Base-by-base conservation (phyloP, 2,329 filamentous ascomycete species). In the Cordyceps sp. region DNA sequence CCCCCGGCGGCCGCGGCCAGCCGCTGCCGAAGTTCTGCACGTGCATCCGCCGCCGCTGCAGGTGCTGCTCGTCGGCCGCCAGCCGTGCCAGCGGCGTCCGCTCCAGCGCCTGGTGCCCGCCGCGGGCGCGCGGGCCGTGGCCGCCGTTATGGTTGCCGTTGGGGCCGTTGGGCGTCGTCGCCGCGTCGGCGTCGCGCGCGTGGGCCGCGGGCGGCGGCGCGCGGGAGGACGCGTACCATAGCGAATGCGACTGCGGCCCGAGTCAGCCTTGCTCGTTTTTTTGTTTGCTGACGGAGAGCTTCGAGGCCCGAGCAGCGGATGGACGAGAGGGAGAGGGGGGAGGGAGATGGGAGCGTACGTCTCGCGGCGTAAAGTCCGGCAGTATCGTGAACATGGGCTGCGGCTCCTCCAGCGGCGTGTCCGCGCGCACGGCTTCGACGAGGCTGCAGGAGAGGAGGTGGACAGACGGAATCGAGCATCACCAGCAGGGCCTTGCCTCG, bases 1-100 rank as follows among this genome's bases (percentile, higher is more conserved):
- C 68, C 7, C 88, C 90, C 0, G 84, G 85, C 0, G 90, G 90
- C 36, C 79, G 81, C 34, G 98, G 76, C 90, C 90, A 98, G 28
- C 70, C 71, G 41, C 77, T 80, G 37, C 90, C 90, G 49, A 92
- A 94, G 46, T 85, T 81, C 30, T 79, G 72, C 20, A 96, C 78
- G 42, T 88, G 84, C 30, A 72, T 59, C 46, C 86, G 84, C 29
- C 88, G 82, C 8, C 78, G 69, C 33, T 77, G 70, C 40, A 92
- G 67, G 36, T 74, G 69, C 37, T 74, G 68, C 57, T 96, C 90
- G 49, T 94, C 88, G 26, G 72, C 59, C 18, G 70, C 64, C 10
- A 93, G 69, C 2, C 76, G 65, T 9, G 78, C 69, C 4, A 93
- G 72, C 3, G 69, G 64, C 18, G 76, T 66, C 42, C 68, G 59